Conservation (phyloP, 306 rosid species). For the Prunus mongolica region DNA sequence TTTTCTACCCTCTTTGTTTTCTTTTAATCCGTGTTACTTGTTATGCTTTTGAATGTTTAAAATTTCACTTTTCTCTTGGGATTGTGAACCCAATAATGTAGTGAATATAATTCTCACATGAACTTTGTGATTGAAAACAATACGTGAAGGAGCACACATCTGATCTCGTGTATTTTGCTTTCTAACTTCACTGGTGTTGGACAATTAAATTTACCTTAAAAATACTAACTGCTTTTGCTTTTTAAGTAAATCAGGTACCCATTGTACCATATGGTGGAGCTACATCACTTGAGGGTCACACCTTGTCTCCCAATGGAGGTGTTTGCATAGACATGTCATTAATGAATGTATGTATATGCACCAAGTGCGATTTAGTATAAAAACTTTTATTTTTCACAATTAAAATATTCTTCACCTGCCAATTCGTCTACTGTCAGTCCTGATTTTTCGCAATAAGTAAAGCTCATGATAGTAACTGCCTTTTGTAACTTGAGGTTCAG, state of each 20-base stretch:
- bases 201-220: slow-evolving; percentile 17
- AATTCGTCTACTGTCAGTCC: not conserved
- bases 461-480: not conserved
- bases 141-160: not conserved
- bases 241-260: slow-evolving; percentile 56
- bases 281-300: slow-evolving; percentile 97
- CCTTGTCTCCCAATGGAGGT: slow-evolving; percentile 83
- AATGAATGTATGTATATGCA: slow-evolving; percentile 72
- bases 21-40: not conserved
- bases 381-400: not conserved
- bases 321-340: slow-evolving; percentile 85
- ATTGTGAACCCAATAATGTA: not conserved
- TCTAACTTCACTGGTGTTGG: slow-evolving; percentile 5
- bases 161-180: not conserved
- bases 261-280: slow-evolving; percentile 98
- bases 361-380: not conserved
- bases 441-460: not conserved
- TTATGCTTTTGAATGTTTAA: not conserved
- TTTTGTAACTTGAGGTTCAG: not conserved
- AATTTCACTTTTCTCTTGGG: not conserved
- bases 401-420: not conserved
- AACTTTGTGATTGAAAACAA: not conserved
- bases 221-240: slow-evolving; percentile 18
- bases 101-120: not conserved
- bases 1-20: slow-evolving; percentile 1